phyloP scores from a whole-genome alignment of 2,329 filamentous ascomycete species.

The Aspergillus pseudoterreus region DNA sequence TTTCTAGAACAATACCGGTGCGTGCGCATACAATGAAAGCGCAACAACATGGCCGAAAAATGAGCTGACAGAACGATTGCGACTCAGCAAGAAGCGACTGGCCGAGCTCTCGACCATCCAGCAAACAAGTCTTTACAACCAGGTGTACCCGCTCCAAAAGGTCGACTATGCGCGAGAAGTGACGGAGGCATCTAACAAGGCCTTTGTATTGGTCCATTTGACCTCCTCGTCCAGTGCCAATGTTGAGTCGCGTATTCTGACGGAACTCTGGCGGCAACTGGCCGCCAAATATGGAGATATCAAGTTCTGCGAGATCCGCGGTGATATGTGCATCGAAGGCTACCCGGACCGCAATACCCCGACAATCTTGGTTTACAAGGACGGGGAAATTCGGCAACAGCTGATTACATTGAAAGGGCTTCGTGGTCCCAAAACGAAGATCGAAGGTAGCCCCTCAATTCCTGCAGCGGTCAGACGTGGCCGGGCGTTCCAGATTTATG shows the following conservation, averaged over 20 bases:
- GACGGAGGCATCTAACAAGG: slow-evolving; percentile 77
- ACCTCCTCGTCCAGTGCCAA: slow-evolving; percentile 76
- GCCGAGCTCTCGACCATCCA: slow-evolving; percentile 73
- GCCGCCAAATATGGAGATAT: slow-evolving; percentile 85
- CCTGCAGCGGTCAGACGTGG: background rate
- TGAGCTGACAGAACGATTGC: background rate
- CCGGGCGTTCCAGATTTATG: background rate
- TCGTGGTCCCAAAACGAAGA: slow-evolving; percentile 65
- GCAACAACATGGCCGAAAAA: background rate
- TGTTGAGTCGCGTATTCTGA: slow-evolving; percentile 76
- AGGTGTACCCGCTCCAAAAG: slow-evolving; percentile 90
- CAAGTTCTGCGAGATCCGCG: slow-evolving; percentile 96
- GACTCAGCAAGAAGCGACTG: slow-evolving; percentile 68
- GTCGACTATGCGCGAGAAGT: slow-evolving; percentile 89
- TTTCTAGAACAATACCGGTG: slow-evolving; percentile 82
- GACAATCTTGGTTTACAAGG: slow-evolving; percentile 86
- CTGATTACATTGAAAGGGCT: slow-evolving; percentile 83
- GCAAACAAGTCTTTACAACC: slow-evolving; percentile 76
- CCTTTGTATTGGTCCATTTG: slow-evolving; percentile 70
- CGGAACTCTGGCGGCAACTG: slow-evolving; percentile 80
- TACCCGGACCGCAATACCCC: slow-evolving; percentile 95
- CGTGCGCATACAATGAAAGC: too few species aligned
- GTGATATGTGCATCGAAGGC: slow-evolving; percentile 88
- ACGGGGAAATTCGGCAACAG: slow-evolving; percentile 88
- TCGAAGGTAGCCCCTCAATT: slow-evolving; percentile 46